Evolutionary conservation across 2,329 filamentous ascomycete genomes (phyloP), one percentile per base, ranked within the genome.

Genomic region (Bipolaris gigantea): DNA sequence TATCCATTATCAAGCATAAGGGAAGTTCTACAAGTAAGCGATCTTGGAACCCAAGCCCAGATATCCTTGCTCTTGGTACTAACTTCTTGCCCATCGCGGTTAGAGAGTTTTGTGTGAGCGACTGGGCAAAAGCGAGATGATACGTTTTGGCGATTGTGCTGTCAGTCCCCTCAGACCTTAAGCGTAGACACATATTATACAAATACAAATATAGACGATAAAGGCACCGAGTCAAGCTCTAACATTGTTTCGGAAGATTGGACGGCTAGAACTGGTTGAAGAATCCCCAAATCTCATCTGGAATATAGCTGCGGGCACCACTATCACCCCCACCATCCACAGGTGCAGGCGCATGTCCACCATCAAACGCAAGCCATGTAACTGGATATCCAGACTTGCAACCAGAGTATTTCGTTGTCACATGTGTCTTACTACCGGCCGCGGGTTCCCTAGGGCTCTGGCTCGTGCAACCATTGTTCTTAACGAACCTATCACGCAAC

Each of bases 401-500:
- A 10, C 68, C 60, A 15, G 45, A 30, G 46, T 62, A 63, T 16
- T 43, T 42, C 13, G 59, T 62, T 50, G 55, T 60, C 33, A 62
- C 45, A 43, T 55, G 49, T 18, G 55, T 34, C 10, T 45, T 56
- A 4, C 38, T 53, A 32, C 58, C 59, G 9, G 21, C 40, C 16
- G 21, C 61, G 46, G 30, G 70, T 61, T 56, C 66, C 62, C 9
- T 46, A 23, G 16, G 23, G 47, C 52, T 46, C 56, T 46, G 11
- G 48, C 53, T 36, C 3, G 56, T 25, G 63, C 75, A 77, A 6
- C 70, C 69, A 55, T 77, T 77, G 62, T 73, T 71, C 11, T 48
- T 50, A 9, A 76, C 65, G 60, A 73, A 77, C 48, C 65, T 70
- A 58, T 77, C 73, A 11, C 73, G 72, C 46, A 77, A 59, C 50